These are phyloP conservation scores for Schizosaccharomyces pombe DNA, from an alignment of 805 yeast genomes.

Conservation along the genomic window DNA sequence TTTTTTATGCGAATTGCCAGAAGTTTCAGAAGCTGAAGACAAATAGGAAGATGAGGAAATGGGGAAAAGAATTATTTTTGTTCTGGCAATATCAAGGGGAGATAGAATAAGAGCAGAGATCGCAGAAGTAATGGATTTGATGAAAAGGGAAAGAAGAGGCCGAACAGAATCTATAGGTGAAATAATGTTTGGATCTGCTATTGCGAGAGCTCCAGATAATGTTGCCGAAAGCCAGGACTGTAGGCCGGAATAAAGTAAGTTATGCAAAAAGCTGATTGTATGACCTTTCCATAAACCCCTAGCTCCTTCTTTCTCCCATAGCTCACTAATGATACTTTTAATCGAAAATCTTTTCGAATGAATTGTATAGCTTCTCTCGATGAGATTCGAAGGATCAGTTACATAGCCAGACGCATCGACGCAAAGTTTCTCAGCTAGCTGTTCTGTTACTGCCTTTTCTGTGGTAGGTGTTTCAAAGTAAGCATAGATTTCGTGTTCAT, in stretches of 20 bases:
- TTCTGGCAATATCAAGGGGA: constrained; percentile 63
- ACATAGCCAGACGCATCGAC: background rate
- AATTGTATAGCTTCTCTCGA: background rate
- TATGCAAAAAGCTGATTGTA: constrained; percentile 55
- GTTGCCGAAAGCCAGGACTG: constrained; percentile 87
- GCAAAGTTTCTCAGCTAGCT: background rate
- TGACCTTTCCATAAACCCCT: constrained; percentile 35
- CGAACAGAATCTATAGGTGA: constrained; percentile 63
- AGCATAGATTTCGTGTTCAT: background rate
- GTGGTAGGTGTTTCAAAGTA: background rate
- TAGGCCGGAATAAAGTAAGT: constrained; percentile 47
- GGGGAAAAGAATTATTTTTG: constrained; percentile 50
- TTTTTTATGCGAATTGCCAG: constrained; percentile 16
- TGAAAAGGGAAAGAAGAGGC: constrained; percentile 39
- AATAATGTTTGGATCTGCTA: constrained; percentile 75
- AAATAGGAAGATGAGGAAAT: constrained; percentile 33
- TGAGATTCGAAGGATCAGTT: background rate
- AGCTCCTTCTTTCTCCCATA: constrained; percentile 45
- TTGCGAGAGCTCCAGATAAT: constrained; percentile 50
- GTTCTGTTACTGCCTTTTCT: background rate
- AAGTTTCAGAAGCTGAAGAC: constrained; percentile 38
- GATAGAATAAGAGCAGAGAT: constrained; percentile 48
- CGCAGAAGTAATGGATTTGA: constrained; percentile 49
- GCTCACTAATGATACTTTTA: background rate
- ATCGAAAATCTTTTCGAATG: background rate